Base-by-base conservation (phyloP, 2,329 filamentous ascomycete genomes). In the Ophiostoma montium region DNA sequence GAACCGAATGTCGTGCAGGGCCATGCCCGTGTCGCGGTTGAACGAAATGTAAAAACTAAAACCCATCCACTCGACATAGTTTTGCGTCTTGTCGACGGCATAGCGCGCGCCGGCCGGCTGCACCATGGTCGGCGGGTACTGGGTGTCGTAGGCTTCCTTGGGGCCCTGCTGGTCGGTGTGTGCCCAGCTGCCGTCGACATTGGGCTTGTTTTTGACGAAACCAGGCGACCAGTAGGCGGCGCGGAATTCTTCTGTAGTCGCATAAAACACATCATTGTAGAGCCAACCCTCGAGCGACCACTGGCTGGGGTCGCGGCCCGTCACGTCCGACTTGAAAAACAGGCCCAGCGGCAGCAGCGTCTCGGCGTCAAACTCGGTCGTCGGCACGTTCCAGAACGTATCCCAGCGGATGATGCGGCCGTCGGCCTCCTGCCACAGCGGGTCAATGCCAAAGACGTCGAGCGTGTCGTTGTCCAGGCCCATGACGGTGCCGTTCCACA, bases 251-350 rank as follows among this genome's bases (percentile, higher is more conserved):
- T 73, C 63, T 1, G 69, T 70, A 5, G 68, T 69, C 31, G 65
- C 58, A 55, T 77, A 80, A 52, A 71, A 71, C n/a, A 71, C 58
- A 41, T 68, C 67, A 50, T 75, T 70, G 56, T 76, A 78, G 15
- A 73, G 67, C 71, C 74, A 78, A 2, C 70, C 70, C 16, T 66
- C 62, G 0, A 75, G 57, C 13, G 58, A 62, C 75, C 76, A 79
- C 33, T 70, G 61, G 13, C 64, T 62, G 9, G 70, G 67, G 52
- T 77, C 69, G 6, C 70, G 65, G 0, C 71, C 70, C 0, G 71
- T 76, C 1, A 75, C 58, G 52, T 79, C 70, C 2, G 62, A 60
- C 55, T 64, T 63, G 56, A 69, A 61, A 49, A 62, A 67, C 1
- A 75, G 55, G 2, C 68, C 68, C 2, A 70, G 66, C 2, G 71